Evolutionary conservation across 139 green algal species (phyloP).

Genomic region (Chlorella sp.): DNA sequence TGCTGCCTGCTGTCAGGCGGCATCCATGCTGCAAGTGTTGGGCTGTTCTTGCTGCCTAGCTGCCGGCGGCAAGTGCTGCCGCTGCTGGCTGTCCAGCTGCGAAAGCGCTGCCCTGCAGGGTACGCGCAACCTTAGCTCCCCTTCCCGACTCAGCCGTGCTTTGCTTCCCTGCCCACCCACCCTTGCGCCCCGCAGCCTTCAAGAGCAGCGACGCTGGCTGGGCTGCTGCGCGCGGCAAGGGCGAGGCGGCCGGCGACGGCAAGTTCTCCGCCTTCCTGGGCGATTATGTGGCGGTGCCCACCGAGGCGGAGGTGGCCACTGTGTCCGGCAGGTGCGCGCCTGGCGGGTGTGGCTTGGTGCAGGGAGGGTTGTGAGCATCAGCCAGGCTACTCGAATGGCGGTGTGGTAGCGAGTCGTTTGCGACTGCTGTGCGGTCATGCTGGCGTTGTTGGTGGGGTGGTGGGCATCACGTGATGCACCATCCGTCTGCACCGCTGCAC

Average conservation of each 20-base stretch:
- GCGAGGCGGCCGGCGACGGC: neutral
- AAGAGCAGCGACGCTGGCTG: constrained; percentile 40
- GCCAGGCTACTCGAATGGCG: too few species aligned
- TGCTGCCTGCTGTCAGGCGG: too few species aligned
- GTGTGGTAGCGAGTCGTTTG: too few species aligned
- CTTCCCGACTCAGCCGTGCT: too few species aligned
- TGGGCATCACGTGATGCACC: too few species aligned
- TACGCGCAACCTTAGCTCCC: too few species aligned
- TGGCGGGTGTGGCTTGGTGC: neutral
- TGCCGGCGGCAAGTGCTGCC: neutral
- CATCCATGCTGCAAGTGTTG: neutral
- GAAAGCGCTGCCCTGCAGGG: too few species aligned
- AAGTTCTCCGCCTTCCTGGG: constrained; percentile 58
- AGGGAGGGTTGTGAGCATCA: neutral
- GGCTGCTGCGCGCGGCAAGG: neutral
- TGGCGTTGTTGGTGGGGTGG: too few species aligned
- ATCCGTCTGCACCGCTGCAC: neutral
- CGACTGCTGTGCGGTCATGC: neutral
- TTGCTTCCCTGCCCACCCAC: neutral
- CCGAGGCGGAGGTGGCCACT: neutral
- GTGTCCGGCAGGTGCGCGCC: neutral
- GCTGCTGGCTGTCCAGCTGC: neutral
- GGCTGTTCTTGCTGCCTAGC: neutral
- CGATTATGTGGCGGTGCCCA: constrained; percentile 48
- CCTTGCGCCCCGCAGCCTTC: constrained; percentile 35